Evolutionary conservation across 352 stramenopile genomes (phyloP).

Genomic region (Phytopythium cucurbitacearum): DNA sequence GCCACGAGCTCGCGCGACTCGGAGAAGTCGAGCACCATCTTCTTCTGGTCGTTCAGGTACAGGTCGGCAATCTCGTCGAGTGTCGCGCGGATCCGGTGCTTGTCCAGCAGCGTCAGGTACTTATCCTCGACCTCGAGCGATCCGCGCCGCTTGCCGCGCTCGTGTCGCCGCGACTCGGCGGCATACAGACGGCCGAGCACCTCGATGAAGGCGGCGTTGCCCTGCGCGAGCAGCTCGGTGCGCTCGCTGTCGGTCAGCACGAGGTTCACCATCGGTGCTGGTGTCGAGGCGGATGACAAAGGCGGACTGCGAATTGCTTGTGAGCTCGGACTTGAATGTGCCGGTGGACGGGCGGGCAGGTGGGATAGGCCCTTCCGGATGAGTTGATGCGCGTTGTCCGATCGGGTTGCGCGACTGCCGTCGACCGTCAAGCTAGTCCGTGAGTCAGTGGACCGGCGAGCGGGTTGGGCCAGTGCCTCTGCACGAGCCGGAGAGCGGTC

Average conservation of each 20-base stretch:
- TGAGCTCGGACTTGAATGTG: too few relatives aligned
- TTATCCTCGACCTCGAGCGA: constrained; percentile 21
- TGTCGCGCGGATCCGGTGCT: constrained; percentile 48
- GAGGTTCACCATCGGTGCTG: constrained; percentile 13
- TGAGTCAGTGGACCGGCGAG: constrained; percentile 1
- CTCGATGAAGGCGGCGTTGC: constrained; percentile 38
- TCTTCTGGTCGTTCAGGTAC: constrained; percentile 56
- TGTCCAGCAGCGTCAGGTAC: constrained; percentile 47
- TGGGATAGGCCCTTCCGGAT: too few relatives aligned
- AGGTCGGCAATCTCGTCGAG: constrained; percentile 67
- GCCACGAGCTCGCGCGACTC: constrained; percentile 49
- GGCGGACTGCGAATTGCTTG: background rate
- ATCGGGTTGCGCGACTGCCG: background rate
- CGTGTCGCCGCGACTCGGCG: constrained; percentile 10
- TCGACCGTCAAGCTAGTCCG: background rate
- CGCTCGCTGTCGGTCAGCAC: constrained; percentile 36
- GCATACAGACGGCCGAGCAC: constrained; percentile 32
- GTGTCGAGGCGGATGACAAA: background rate
- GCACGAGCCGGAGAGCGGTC: background rate
- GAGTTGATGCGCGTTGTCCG: background rate
- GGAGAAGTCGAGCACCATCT: constrained; percentile 74
- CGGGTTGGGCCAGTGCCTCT: background rate
- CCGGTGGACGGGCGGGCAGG: too few relatives aligned
- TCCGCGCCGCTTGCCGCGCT: background rate
- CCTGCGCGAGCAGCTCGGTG: constrained; percentile 33